These are phyloP conservation scores for Fusarium sp. DNA, from an alignment of 2,329 filamentous ascomycete genomes.

Conservation along the genomic window DNA sequence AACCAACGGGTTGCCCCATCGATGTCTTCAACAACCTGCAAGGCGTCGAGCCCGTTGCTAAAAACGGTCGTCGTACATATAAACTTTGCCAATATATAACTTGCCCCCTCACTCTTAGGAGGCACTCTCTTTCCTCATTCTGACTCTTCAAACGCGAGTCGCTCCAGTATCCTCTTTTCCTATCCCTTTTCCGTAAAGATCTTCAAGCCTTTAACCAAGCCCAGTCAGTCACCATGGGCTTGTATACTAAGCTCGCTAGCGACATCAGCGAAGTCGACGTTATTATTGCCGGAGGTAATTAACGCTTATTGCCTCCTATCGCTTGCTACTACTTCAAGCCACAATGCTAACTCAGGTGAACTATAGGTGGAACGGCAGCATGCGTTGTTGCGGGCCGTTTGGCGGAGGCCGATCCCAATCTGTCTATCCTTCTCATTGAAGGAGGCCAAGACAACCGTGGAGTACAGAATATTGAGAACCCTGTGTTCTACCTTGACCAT, in stretches of 20 bases:
- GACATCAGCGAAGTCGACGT: conserved; percentile 38
- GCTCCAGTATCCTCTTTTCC: neutral
- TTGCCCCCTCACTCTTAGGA: neutral
- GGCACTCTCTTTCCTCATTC: neutral
- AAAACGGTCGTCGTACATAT: neutral
- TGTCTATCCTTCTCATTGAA: conserved; percentile 51
- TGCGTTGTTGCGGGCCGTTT: conserved; percentile 50
- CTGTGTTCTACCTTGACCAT: conserved; percentile 45
- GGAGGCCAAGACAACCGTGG: conserved; percentile 47
- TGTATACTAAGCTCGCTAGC: conserved; percentile 38
- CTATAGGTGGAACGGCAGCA: conserved; percentile 49
- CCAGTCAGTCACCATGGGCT: conserved; percentile 23
- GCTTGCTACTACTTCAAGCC: neutral
- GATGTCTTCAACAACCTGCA: neutral
- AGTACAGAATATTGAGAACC: conserved; percentile 46
- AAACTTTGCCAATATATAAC: conserved; percentile 20
- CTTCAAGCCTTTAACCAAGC: neutral
- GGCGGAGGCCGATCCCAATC: conserved; percentile 45
- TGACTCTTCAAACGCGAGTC: neutral
- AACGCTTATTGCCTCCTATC: neutral
- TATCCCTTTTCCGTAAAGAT: conserved; percentile 1
- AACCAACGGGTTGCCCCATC: neutral
- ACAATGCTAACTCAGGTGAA: neutral
- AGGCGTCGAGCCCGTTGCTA: neutral
- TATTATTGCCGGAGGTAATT: conserved; percentile 40